Conservation (phyloP, 495 filamentous ascomycete species). For the Copromyces sp. region DNA sequence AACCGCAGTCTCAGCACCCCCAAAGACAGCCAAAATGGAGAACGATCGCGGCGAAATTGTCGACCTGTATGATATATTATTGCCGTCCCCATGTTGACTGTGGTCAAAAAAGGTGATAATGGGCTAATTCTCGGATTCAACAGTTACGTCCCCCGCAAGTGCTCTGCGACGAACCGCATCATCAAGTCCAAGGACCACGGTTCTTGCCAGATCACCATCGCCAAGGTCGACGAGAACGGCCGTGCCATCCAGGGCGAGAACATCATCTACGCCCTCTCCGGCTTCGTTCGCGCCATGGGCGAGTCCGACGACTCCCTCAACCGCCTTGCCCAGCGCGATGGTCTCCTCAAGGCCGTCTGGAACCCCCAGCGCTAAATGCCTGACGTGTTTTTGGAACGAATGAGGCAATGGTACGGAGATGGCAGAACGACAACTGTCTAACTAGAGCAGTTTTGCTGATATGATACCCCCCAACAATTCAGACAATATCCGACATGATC, state of each 20-base stretch:
- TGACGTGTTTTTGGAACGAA: constrained; percentile 5
- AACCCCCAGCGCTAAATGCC: constrained; percentile 58
- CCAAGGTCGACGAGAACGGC: constrained; percentile 95
- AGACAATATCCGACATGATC: constrained; percentile 11
- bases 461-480: background rate
- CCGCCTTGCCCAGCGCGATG: constrained; percentile 88
- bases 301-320: constrained; percentile 97
- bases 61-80: constrained; percentile 62
- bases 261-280: constrained; percentile 93
- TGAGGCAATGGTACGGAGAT: constrained; percentile 15
- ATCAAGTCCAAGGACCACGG: constrained; percentile 99
- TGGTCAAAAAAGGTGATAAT: background rate
- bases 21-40: constrained; percentile 29
- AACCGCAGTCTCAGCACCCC: constrained; percentile 20
- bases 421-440: constrained; percentile 2
- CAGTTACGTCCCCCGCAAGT: constrained; percentile 98
- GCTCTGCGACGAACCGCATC: constrained; percentile 90
- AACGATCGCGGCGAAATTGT: constrained; percentile 76
- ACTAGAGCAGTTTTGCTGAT: constrained; percentile 17
- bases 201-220: constrained; percentile 82
- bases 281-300: constrained; percentile 95
- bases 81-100: constrained; percentile 18
- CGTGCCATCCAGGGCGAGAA: constrained; percentile 89
- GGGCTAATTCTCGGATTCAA: constrained; percentile 2
- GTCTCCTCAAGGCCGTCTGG: constrained; percentile 95